Evolutionary conservation across 306 rosid genomes (phyloP).

Genomic region (Corylus heterophylla): DNA sequence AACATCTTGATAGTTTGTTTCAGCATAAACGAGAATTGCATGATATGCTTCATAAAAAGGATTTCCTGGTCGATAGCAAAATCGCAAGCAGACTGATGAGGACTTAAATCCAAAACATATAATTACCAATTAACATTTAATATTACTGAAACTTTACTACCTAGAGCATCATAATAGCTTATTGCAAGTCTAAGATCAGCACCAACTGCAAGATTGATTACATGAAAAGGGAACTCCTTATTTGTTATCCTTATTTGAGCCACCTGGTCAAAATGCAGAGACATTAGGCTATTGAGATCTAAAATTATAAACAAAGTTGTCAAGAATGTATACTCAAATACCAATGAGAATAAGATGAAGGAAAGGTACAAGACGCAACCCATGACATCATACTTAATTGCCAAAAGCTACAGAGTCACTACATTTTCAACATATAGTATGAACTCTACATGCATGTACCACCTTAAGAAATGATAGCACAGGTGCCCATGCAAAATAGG

Average conservation of each 20-base stretch:
- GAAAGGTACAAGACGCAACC: not conserved
- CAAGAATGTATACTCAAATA: conserved; percentile 12
- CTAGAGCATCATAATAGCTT: conserved; percentile 64
- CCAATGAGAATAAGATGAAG: conserved; percentile 3
- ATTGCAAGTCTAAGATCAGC: conserved; percentile 70
- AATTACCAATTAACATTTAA: conserved; percentile 15
- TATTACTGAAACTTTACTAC: conserved; percentile 40
- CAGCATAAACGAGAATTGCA: conserved; percentile 49
- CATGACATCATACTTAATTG: not conserved
- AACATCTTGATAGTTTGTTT: conserved; percentile 74
- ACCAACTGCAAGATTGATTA: conserved; percentile 73
- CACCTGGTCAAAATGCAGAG: conserved; percentile 56
- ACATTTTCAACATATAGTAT: not conserved
- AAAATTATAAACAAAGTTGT: conserved; percentile 17
- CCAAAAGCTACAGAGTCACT: not conserved
- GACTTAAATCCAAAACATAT: conserved; percentile 27
- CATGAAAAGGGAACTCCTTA: conserved; percentile 55
- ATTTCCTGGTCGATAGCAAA: conserved; percentile 63
- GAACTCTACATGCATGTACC: conserved; percentile 8
- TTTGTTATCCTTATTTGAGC: conserved; percentile 72
- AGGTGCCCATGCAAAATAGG: not conserved
- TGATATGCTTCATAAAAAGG: conserved; percentile 78
- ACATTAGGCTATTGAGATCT: conserved; percentile 16
- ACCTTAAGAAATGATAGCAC: not conserved
- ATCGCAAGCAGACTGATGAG: conserved; percentile 26